Evolutionary conservation across 139 green algal species (phyloP).

Genomic region (Mesotaenium endlicherianum): DNA sequence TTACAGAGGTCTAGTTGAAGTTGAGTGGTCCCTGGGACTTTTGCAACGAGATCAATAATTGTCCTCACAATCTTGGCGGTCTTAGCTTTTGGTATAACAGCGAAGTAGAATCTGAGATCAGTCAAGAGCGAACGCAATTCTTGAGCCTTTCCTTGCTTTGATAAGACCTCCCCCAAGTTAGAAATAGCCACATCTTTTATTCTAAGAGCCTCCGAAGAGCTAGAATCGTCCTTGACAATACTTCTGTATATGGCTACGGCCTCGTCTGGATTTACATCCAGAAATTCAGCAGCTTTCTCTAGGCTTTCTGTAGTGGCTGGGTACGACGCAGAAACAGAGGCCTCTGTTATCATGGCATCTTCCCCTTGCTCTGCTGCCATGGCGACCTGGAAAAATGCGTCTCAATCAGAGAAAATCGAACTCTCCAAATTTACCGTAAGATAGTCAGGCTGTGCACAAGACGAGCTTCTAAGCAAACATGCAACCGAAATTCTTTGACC

Average conservation of each 20-base stretch:
- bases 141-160: constrained; percentile 68
- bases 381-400: too few species aligned
- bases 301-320: constrained; percentile 16
- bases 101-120: constrained; percentile 84
- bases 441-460: too few species aligned
- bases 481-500: too few species aligned
- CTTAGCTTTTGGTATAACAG: constrained; percentile 92
- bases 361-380: too few species aligned
- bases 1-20: constrained; percentile 92
- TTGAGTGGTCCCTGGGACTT: constrained; percentile 78
- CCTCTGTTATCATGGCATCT: constrained; percentile 7
- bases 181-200: constrained; percentile 68
- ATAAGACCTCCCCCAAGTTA: constrained; percentile 68
- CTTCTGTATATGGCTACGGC: constrained; percentile 17
- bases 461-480: too few species aligned
- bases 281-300: background rate
- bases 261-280: background rate
- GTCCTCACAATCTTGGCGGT: constrained; percentile 95
- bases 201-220: constrained; percentile 2
- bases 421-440: too few species aligned
- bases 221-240: constrained; percentile 19
- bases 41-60: constrained; percentile 90
- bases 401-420: too few species aligned
- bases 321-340: background rate
- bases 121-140: constrained; percentile 74